Conservation (phyloP, 2,329 filamentous ascomycete genomes). For the Epichloe aotearoae region DNA sequence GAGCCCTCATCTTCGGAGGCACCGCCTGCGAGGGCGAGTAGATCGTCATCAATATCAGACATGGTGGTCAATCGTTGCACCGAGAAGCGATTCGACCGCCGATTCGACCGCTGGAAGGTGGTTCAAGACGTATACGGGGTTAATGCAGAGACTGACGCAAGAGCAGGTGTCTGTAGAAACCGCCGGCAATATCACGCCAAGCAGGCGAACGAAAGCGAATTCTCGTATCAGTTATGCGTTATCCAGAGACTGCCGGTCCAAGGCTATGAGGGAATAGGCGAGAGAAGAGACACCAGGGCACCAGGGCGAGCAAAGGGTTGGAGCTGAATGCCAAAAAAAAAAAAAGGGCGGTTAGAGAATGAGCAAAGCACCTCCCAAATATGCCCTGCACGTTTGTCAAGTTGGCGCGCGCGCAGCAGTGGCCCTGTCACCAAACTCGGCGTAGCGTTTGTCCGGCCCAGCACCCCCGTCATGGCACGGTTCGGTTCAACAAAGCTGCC, state of each 20-base stretch:
- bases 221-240: background rate
- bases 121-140: background rate
- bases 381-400: no score
- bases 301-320: background rate
- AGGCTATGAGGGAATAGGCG: background rate
- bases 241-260: background rate
- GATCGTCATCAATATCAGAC: constrained; percentile 86
- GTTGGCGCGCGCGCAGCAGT: background rate
- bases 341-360: background rate
- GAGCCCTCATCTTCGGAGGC: constrained; percentile 48
- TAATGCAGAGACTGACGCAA: background rate
- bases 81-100: background rate
- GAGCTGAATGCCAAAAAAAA: background rate
- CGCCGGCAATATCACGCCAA: background rate
- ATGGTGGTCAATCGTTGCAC: constrained; percentile 32
- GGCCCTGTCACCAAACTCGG: background rate
- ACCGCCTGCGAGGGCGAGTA: constrained; percentile 82
- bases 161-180: background rate
- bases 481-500: background rate
- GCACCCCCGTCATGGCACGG: background rate
- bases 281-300: no score
- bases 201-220: background rate
- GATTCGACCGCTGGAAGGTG: background rate
- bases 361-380: no score
- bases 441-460: constrained; percentile 7